A percentile compares a stretch with the other conserved stretches of the same genome.
phyloP scores from a whole-genome alignment of 768 basidiomycete species.

The Lactarius akahatsu region DNA sequence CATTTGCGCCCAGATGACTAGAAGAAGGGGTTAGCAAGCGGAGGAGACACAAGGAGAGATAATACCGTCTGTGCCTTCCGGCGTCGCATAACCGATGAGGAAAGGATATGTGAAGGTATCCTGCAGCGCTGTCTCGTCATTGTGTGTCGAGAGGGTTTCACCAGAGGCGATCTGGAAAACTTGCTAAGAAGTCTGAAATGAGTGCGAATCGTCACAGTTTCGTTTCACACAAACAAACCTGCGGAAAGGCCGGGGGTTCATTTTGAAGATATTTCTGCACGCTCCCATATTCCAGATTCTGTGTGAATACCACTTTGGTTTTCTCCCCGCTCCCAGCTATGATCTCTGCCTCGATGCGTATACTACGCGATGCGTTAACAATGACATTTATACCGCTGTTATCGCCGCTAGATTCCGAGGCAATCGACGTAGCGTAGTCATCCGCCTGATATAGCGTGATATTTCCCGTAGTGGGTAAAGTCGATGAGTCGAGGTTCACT shows the following conservation, averaged over 20 bases:
- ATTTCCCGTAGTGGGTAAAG: conserved; percentile 62
- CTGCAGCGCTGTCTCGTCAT: conserved; percentile 24
- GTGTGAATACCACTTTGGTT: conserved; percentile 58
- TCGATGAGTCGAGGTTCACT: conserved; percentile 63
- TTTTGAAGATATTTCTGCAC: conserved; percentile 57
- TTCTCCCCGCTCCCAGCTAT: conserved; percentile 57
- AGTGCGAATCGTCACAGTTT: no score
- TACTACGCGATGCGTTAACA: conserved; percentile 50
- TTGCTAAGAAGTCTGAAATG: no score
- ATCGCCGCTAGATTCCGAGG: no score
- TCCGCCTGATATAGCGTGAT: conserved; percentile 55
- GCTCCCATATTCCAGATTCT: conserved; percentile 60
- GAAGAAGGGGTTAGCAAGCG: no score
- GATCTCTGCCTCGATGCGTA: conserved; percentile 63
- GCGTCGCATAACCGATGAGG: no score
- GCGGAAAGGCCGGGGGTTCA: conserved; percentile 29
- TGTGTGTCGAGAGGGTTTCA: conserved; percentile 45
- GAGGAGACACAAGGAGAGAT: no score
- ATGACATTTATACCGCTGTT: neutral
- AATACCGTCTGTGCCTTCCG: conserved; percentile 11
- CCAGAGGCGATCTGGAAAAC: no score
- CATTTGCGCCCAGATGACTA: no score
- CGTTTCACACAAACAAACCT: no score
- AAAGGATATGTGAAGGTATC: no score
- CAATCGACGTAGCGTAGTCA: conserved; percentile 50